These are phyloP conservation scores for Leonotis leonurus DNA, from an alignment of 257 asterid species.

Conservation along the genomic window DNA sequence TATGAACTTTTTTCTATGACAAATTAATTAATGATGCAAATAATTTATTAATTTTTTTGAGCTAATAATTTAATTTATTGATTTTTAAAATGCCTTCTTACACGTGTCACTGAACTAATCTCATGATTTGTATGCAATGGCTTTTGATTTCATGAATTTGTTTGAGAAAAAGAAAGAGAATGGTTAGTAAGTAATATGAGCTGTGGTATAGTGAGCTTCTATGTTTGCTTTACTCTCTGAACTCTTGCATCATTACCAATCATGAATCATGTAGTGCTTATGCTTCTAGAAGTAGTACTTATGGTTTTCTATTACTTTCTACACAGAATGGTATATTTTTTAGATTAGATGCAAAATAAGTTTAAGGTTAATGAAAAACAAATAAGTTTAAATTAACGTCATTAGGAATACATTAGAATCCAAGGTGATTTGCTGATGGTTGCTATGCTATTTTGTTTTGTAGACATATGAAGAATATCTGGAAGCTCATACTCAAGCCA, in stretches of 20 bases:
- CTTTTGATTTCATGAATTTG: background rate
- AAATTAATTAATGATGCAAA: background rate
- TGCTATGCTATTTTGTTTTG: constrained; percentile 23
- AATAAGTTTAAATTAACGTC: background rate
- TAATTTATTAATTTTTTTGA: too few species aligned
- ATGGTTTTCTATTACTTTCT: background rate
- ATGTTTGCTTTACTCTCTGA: background rate
- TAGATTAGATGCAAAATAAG: background rate
- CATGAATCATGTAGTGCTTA: background rate
- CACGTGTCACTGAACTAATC: background rate
- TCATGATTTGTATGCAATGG: background rate
- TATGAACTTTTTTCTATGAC: background rate
- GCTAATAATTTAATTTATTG: too few species aligned
- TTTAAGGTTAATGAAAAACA: background rate
- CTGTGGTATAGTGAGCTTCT: background rate
- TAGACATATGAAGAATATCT: constrained; percentile 95
- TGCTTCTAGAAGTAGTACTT: too few species aligned
- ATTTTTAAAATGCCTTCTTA: background rate
- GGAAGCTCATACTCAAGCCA: constrained; percentile 66
- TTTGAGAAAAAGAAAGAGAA: background rate
- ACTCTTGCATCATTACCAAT: background rate
- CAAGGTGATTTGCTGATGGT: constrained; percentile 18
- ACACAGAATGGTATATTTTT: background rate
- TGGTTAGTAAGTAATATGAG: background rate
- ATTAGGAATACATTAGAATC: background rate